phyloP scores from a whole-genome alignment of 768 basidiomycete species.

The Phylloporus scabripes region DNA sequence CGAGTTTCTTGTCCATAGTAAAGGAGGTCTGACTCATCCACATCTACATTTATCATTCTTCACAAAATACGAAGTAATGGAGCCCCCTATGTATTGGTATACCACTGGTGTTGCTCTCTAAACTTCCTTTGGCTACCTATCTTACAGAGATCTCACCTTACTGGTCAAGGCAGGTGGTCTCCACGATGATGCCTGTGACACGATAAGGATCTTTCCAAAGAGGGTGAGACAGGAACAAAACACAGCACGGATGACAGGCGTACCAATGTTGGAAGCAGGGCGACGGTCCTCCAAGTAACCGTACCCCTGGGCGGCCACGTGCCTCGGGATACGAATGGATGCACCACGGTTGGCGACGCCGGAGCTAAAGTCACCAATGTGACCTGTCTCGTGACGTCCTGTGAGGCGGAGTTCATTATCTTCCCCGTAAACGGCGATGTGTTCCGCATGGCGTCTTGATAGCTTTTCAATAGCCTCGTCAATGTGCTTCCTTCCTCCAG shows the following conservation, averaged over 20 bases:
- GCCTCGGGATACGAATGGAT: constrained; percentile 91
- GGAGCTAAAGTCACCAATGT: constrained; percentile 85
- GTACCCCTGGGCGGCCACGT: constrained; percentile 87
- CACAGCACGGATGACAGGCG: constrained; percentile 21
- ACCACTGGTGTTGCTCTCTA: constrained; percentile 14
- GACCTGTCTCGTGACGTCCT: constrained; percentile 95
- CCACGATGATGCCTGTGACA: constrained; percentile 83
- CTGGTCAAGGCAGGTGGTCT: constrained; percentile 74
- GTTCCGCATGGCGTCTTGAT: constrained; percentile 83
- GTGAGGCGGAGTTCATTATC: constrained; percentile 96
- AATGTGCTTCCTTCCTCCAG: constrained; percentile 88
- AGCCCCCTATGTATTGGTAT: constrained; percentile 18
- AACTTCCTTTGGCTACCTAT: constrained; percentile 2
- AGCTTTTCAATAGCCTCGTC: constrained; percentile 94
- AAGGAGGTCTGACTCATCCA: neutral
- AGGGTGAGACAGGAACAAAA: constrained; percentile 4
- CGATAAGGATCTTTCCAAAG: constrained; percentile 77
- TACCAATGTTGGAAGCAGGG: constrained; percentile 97
- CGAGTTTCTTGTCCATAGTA: constrained; percentile 39
- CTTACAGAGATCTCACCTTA: constrained; percentile 29
- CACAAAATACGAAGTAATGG: constrained; percentile 5
- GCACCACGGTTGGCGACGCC: constrained; percentile 98
- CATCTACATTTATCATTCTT: neutral
- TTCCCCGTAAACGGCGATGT: constrained; percentile 96
- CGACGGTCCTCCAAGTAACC: constrained; percentile 97